A percentile compares a stretch with the other conserved stretches of the same genome.
phyloP scores from a whole-genome alignment of 805 yeast genomes.

The Zygosaccharomyces pseudorouxii region DNA sequence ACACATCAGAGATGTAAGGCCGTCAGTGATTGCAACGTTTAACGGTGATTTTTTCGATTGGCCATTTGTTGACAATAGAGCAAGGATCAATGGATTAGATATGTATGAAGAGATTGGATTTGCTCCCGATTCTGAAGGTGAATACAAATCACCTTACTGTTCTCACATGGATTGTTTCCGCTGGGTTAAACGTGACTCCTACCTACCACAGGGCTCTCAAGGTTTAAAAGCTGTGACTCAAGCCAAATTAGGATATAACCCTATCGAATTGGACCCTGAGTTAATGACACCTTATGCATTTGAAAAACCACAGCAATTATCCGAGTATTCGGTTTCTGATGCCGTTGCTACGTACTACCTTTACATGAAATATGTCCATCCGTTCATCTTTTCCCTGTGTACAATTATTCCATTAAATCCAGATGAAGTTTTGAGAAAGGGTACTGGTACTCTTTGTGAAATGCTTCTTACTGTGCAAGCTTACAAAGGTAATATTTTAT shows the following conservation, averaged over 20 bases:
- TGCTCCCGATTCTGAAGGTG: slow-evolving; percentile 82
- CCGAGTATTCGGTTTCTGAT: slow-evolving; percentile 98
- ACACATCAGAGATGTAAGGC: slow-evolving; percentile 80
- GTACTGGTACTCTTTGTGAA: slow-evolving; percentile 98
- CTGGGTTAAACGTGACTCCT: slow-evolving; percentile 98
- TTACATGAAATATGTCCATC: slow-evolving; percentile 95
- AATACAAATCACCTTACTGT: slow-evolving; percentile 87
- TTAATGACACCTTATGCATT: slow-evolving; percentile 97
- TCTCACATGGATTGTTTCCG: slow-evolving; percentile 95
- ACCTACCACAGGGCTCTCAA: slow-evolving; percentile 96
- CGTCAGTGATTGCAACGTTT: slow-evolving; percentile 96
- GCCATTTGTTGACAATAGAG: slow-evolving; percentile 94
- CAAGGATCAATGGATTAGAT: slow-evolving; percentile 75
- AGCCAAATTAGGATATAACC: slow-evolving; percentile 91
- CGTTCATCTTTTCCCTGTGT: slow-evolving; percentile 91
- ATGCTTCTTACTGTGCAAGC: slow-evolving; percentile 98
- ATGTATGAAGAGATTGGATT: slow-evolving; percentile 95
- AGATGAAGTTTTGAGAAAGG: slow-evolving; percentile 92
- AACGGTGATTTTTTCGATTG: slow-evolving; percentile 99
- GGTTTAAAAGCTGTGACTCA: slow-evolving; percentile 98
- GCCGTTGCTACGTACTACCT: slow-evolving; percentile 98
- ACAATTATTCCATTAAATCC: slow-evolving; percentile 95
- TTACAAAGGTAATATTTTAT: slow-evolving; percentile 62
- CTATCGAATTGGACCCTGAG: slow-evolving; percentile 95
- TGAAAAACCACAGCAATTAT: slow-evolving; percentile 84